Percentiles rank a stretch among this genome's conserved stretches.
Evolutionary conservation across 2,329 filamentous ascomycete genomes (phyloP).

Genomic region (Onygenales sp.): DNA sequence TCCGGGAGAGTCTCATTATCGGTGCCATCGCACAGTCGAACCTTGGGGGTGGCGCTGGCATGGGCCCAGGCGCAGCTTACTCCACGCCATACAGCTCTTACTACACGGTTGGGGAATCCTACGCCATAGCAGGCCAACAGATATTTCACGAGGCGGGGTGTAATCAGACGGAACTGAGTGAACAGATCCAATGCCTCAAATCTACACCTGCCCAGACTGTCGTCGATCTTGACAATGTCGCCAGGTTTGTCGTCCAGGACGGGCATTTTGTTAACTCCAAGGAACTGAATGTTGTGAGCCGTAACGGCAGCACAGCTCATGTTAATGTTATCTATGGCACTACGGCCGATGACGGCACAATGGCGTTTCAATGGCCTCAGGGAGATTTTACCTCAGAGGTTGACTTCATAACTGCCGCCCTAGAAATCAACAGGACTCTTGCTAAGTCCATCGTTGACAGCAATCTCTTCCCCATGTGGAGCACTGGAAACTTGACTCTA

Average conservation of each 20-base stretch:
- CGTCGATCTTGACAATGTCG: constrained; percentile 7
- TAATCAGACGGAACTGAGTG: constrained; percentile 26
- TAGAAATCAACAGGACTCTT: constrained; percentile 30
- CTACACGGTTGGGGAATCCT: constrained; percentile 45
- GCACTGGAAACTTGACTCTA: constrained; percentile 40
- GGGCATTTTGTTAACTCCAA: not conserved
- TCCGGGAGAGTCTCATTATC: constrained; percentile 8
- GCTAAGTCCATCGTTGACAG: constrained; percentile 28
- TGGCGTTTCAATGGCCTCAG: constrained; percentile 28
- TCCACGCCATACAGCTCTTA: constrained; percentile 48
- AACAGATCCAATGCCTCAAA: constrained; percentile 40
- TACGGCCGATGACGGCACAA: constrained; percentile 41
- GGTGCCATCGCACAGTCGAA: constrained; percentile 9
- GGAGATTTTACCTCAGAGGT: constrained; percentile 33
- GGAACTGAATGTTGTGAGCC: not conserved
- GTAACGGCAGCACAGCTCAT: constrained; percentile 32
- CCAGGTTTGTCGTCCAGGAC: constrained; percentile 32
- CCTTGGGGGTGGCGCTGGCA: not conserved
- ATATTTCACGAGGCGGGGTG: constrained; percentile 45
- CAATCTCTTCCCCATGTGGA: constrained; percentile 41
- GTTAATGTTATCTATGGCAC: constrained; percentile 48
- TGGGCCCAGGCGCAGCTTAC: constrained; percentile 26
- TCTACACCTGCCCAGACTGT: constrained; percentile 23
- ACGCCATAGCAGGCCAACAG: constrained; percentile 35
- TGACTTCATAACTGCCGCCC: constrained; percentile 35